These are phyloP conservation scores for Nannochloropsis granulata DNA, from an alignment of 108 stramenopile species.

Conservation along the genomic window DNA sequence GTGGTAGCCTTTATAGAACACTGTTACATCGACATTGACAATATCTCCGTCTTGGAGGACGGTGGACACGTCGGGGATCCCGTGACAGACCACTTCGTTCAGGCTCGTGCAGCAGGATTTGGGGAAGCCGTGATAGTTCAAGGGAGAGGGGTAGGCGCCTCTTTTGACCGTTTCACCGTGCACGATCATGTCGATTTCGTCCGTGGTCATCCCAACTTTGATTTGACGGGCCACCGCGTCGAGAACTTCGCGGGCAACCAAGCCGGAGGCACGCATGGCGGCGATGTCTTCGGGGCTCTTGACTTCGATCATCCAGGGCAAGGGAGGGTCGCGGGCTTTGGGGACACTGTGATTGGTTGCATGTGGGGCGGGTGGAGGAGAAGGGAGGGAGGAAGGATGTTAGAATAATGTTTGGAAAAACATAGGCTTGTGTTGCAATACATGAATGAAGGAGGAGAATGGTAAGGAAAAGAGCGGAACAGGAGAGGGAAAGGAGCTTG, in stretches of 20 bases:
- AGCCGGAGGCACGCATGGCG: constrained; percentile 71
- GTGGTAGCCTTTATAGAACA: constrained; percentile 78
- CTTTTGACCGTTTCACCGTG: constrained; percentile 72
- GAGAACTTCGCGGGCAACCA: constrained; percentile 63
- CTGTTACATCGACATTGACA: constrained; percentile 86
- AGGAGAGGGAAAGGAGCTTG: too few relatives aligned
- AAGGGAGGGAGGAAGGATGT: not conserved
- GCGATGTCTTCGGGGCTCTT: constrained; percentile 70
- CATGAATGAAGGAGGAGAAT: too few relatives aligned
- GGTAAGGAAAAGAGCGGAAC: too few relatives aligned
- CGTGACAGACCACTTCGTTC: constrained; percentile 81
- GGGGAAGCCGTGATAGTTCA: constrained; percentile 94
- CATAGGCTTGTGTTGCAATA: too few relatives aligned
- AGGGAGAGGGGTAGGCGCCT: constrained; percentile 83
- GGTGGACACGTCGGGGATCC: constrained; percentile 78
- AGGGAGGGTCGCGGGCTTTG: constrained; percentile 1
- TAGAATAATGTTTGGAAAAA: too few relatives aligned
- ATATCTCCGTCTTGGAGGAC: constrained; percentile 73
- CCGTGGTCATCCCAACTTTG: constrained; percentile 74
- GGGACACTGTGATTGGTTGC: not conserved
- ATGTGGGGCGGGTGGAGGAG: not conserved
- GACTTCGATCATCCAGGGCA: constrained; percentile 53
- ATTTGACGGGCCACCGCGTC: constrained; percentile 73
- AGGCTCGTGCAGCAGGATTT: constrained; percentile 50
- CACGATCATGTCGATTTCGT: constrained; percentile 81